phyloP scores from a whole-genome alignment of 108 stramenopile genomes.

The Conticribra guillardii region DNA sequence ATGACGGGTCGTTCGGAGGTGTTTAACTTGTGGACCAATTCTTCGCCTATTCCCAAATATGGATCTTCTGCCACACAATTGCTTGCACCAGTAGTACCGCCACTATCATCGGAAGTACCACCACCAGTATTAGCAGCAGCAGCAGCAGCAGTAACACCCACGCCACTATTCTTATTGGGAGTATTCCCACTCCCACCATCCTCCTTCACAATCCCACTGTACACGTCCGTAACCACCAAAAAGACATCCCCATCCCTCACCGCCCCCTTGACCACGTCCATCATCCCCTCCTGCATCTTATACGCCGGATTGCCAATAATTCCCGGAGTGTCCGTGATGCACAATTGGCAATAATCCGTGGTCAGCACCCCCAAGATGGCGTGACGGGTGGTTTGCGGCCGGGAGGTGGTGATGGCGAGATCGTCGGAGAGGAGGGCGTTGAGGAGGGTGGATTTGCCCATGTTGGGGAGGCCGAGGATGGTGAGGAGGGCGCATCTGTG shows the following conservation, averaged over 20 bases:
- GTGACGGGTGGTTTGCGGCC: conserved; percentile 93
- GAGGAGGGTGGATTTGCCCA: conserved; percentile 91
- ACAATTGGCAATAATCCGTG: conserved; percentile 71
- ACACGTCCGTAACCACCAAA: conserved; percentile 86
- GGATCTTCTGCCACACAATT: conserved; percentile 5
- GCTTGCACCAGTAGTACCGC: conserved; percentile 9
- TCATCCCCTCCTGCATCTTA: conserved; percentile 87
- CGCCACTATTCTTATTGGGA: too few species aligned
- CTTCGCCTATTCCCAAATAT: conserved; percentile 34
- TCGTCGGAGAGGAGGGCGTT: conserved; percentile 81
- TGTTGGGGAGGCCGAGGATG: conserved; percentile 79
- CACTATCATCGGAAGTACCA: conserved; percentile 23
- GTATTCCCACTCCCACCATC: conserved; percentile 67
- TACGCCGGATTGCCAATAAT: conserved; percentile 84
- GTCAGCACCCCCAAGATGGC: conserved; percentile 87
- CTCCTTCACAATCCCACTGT: conserved; percentile 72
- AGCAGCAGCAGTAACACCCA: too few species aligned
- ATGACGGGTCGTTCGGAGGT: conserved; percentile 62
- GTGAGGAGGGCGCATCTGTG: conserved; percentile 22
- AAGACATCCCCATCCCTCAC: conserved; percentile 77
- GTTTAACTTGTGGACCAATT: conserved; percentile 60
- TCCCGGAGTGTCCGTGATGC: conserved; percentile 91
- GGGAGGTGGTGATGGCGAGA: conserved; percentile 79
- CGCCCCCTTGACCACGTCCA: conserved; percentile 81
- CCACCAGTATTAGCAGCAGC: conserved; percentile 81